Conservation (phyloP, 2,329 filamentous ascomycete genomes). For the Myotisia sp. region DNA sequence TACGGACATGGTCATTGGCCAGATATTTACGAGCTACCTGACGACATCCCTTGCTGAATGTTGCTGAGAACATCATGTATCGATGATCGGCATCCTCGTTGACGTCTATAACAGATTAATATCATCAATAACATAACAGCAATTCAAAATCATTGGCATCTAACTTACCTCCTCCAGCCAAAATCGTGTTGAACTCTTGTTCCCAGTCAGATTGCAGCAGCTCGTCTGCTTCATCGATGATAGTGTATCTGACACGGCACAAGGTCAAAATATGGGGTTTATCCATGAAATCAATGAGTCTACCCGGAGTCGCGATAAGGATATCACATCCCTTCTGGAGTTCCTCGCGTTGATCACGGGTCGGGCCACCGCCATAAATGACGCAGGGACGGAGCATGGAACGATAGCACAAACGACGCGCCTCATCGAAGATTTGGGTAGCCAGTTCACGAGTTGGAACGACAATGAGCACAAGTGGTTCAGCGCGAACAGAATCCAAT, state of each 20-base stretch:
- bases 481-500: slow-evolving; percentile 49
- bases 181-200: slow-evolving; percentile 57
- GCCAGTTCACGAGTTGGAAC: slow-evolving; percentile 80
- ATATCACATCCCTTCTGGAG: slow-evolving; percentile 77
- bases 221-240: slow-evolving; percentile 93
- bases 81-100: slow-evolving; percentile 59
- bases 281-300: slow-evolving; percentile 70
- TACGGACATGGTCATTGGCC: slow-evolving; percentile 56
- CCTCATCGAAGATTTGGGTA: slow-evolving; percentile 88
- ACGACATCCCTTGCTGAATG: slow-evolving; percentile 70
- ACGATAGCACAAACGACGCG: slow-evolving; percentile 82
- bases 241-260: slow-evolving; percentile 38
- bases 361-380: slow-evolving; percentile 68
- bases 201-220: slow-evolving; percentile 71
- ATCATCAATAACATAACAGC: not conserved
- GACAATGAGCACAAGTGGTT: slow-evolving; percentile 77
- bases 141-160: not conserved
- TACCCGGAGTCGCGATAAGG: slow-evolving; percentile 74
- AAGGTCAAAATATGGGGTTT: slow-evolving; percentile 37
- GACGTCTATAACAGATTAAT: slow-evolving; percentile 36
- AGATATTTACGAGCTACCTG: slow-evolving; percentile 65
- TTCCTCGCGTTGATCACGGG: slow-evolving; percentile 55
- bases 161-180: slow-evolving; percentile 63
- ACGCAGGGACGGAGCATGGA: slow-evolving; percentile 89
- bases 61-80: slow-evolving; percentile 83